These are phyloP conservation scores for Quercus bicolor DNA, from an alignment of 306 rosid genomes.

Conservation along the genomic window DNA sequence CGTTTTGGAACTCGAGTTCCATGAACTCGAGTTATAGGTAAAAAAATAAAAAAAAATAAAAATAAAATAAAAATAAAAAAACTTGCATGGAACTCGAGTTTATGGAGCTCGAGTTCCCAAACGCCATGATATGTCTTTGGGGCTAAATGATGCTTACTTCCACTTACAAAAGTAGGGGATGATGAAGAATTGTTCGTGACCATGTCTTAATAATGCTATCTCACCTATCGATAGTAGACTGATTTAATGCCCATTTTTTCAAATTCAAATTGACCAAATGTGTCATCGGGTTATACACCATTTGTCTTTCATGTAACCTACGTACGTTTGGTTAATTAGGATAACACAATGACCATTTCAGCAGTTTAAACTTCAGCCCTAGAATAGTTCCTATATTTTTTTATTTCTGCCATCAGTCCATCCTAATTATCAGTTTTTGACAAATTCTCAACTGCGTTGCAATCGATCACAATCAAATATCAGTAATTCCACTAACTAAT, in stretches of 20 bases:
- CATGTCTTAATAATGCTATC: background rate
- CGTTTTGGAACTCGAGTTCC: no score
- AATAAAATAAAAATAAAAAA: no score
- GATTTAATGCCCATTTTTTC: background rate
- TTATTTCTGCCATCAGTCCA: background rate
- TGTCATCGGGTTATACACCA: background rate
- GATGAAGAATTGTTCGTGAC: no score
- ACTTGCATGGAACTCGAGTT: no score
- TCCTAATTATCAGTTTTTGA: background rate
- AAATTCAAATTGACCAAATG: background rate
- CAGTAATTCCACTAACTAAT: background rate
- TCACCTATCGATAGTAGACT: background rate
- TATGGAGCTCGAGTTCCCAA: no score
- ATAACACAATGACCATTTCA: background rate
- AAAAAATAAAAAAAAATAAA: no score
- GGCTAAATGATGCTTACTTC: background rate
- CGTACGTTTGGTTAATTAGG: background rate
- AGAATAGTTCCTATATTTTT: background rate
- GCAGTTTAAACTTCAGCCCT: background rate
- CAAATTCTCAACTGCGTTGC: background rate
- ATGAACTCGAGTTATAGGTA: no score
- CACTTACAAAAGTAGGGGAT: background rate
- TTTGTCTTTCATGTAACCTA: background rate
- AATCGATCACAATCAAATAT: background rate
- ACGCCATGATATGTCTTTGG: background rate